Percentiles rank a stretch among this genome's conserved stretches.
Conservation (phyloP, 768 basidiomycete genomes). For the Lactarius sanguifluus region DNA sequence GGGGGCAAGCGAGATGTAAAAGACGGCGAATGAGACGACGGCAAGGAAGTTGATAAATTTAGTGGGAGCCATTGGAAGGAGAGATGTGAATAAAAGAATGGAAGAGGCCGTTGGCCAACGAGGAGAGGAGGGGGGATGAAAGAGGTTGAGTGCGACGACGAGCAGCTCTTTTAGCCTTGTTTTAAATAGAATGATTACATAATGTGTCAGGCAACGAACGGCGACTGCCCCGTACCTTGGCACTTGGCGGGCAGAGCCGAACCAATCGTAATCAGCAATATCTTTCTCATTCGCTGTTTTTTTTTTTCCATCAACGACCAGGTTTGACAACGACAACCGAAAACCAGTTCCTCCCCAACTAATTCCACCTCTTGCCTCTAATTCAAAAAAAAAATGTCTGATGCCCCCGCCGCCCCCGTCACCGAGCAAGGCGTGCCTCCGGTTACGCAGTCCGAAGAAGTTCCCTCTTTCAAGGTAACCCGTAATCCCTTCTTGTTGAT, state of each 20-base stretch:
- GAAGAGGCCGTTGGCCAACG: slow-evolving; percentile 7
- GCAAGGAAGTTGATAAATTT: slow-evolving; percentile 61
- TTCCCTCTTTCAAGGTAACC: slow-evolving; percentile 75
- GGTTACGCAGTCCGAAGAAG: slow-evolving; percentile 76
- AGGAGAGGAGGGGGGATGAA: not conserved
- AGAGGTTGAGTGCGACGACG: not conserved
- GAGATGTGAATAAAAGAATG: slow-evolving; percentile 14
- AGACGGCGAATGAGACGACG: slow-evolving; percentile 54
- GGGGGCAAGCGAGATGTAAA: slow-evolving; percentile 51
- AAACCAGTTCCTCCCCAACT: slow-evolving; percentile 67
- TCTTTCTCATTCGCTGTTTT: slow-evolving; percentile 48
- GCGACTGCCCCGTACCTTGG: not conserved
- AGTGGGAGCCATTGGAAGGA: slow-evolving; percentile 44
- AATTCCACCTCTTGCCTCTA: slow-evolving; percentile 54
- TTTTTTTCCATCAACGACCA: slow-evolving; percentile 52
- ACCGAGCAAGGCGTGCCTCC: slow-evolving; percentile 82
- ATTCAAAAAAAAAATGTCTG: slow-evolving; percentile 73
- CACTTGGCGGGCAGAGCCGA: slow-evolving; percentile 17
- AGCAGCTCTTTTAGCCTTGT: not conserved
- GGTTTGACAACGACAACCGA: slow-evolving; percentile 77
- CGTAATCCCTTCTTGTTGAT: slow-evolving; percentile 32
- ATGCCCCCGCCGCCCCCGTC: slow-evolving; percentile 84
- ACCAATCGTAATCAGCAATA: slow-evolving; percentile 26
- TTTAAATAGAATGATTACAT: slow-evolving; percentile 8
- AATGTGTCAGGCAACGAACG: slow-evolving; percentile 7